Evolutionary conservation across 2,329 filamentous ascomycete species (phyloP).

Genomic region (Penicillium sp.): DNA sequence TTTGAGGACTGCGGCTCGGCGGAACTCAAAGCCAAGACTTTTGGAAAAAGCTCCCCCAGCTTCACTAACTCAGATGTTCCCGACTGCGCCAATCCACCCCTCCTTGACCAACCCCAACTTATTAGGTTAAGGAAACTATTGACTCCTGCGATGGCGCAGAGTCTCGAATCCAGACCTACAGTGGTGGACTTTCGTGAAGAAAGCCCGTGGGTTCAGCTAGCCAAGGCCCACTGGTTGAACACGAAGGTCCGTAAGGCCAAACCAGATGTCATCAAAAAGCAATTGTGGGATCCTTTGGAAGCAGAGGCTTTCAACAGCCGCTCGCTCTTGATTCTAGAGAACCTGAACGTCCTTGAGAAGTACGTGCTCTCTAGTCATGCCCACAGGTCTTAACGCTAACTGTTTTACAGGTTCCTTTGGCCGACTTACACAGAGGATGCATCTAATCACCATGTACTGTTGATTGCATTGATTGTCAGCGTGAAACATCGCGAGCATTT

Average conservation of each 20-base stretch:
- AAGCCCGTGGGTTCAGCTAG: slow-evolving; percentile 62
- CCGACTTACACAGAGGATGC: slow-evolving; percentile 84
- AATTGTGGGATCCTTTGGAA: slow-evolving; percentile 87
- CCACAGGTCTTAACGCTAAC: slow-evolving; percentile 22
- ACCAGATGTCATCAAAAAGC: slow-evolving; percentile 74
- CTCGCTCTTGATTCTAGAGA: slow-evolving; percentile 79
- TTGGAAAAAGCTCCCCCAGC: slow-evolving; percentile 33
- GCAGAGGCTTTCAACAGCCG: slow-evolving; percentile 74
- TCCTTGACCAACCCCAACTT: slow-evolving; percentile 15
- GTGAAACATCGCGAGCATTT: slow-evolving; percentile 85
- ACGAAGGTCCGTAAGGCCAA: slow-evolving; percentile 73
- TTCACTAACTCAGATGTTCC: slow-evolving; percentile 23
- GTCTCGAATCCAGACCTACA: slow-evolving; percentile 42
- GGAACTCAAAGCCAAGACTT: slow-evolving; percentile 27
- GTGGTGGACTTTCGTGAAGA: slow-evolving; percentile 45
- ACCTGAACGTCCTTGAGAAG: slow-evolving; percentile 84
- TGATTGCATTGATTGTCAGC: slow-evolving; percentile 82
- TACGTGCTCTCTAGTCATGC: slow-evolving; percentile 33
- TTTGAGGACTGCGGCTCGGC: slow-evolving; percentile 31
- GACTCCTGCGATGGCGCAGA: slow-evolving; percentile 59
- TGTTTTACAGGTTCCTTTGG: slow-evolving; percentile 75
- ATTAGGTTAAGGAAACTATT: slow-evolving; percentile 35
- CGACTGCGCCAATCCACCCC: slow-evolving; percentile 31
- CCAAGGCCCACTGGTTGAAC: slow-evolving; percentile 81
- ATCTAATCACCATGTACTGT: slow-evolving; percentile 85